These are phyloP conservation scores for Apiospora hydei DNA, from an alignment of 2,329 filamentous ascomycete genomes.

Conservation along the genomic window DNA sequence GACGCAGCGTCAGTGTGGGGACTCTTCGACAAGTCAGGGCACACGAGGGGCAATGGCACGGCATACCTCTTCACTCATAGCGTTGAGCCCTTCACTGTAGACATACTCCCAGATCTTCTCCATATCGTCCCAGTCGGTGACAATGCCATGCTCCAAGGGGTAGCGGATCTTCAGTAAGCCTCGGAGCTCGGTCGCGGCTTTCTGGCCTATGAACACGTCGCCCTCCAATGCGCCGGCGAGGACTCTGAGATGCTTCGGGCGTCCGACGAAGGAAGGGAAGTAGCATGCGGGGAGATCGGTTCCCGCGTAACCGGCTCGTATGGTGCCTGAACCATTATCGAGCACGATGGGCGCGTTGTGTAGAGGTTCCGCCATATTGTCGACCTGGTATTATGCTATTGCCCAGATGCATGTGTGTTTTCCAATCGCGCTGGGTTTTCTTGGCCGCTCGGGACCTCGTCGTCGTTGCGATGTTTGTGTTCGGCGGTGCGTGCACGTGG, in stretches of 20 bases:
- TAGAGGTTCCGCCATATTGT: constrained; percentile 66
- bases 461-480: constrained; percentile 1
- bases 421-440: neutral
- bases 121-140: constrained; percentile 99
- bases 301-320: constrained; percentile 94
- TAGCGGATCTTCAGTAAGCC: constrained; percentile 95
- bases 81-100: constrained; percentile 95
- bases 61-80: constrained; percentile 90
- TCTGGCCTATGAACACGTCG: constrained; percentile 94
- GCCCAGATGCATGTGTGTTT: neutral
- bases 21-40: constrained; percentile 23
- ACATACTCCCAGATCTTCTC: constrained; percentile 99
- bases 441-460: neutral
- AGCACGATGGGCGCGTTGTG: constrained; percentile 99
- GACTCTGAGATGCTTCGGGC: constrained; percentile 93
- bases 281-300: constrained; percentile 96
- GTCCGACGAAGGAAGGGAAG: constrained; percentile 96
- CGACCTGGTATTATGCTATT: constrained; percentile 18
- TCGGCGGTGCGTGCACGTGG: neutral
- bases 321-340: constrained; percentile 98
- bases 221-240: constrained; percentile 96
- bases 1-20: neutral
- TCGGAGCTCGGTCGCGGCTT: constrained; percentile 85
- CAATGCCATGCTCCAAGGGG: constrained; percentile 95
- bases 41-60: neutral